Percentiles rank a stretch among this genome's conserved stretches.
phyloP scores from a whole-genome alignment of 1,284 basidiomycete genomes.

The Tausonia pullulans region DNA sequence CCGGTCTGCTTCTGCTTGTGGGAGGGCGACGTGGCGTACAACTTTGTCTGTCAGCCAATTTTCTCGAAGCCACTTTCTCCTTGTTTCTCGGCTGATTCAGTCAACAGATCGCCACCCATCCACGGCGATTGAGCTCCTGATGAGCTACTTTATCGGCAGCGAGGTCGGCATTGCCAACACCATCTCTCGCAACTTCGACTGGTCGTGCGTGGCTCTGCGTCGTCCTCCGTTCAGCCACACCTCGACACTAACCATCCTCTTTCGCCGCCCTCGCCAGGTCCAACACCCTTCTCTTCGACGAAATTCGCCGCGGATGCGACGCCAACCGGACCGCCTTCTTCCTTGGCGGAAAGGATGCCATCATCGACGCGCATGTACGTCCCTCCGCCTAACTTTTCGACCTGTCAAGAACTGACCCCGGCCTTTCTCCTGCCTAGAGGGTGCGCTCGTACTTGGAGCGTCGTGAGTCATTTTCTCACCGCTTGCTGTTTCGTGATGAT shows the following conservation, averaged over 20 bases:
- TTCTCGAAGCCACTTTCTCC: conserved; percentile 1
- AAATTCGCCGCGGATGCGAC: conserved; percentile 63
- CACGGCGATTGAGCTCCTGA: conserved; percentile 61
- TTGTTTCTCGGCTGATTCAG: conserved; percentile 13
- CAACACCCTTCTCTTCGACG: conserved; percentile 80
- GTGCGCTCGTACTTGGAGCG: too few species aligned
- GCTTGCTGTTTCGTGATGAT: too few species aligned
- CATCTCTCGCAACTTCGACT: conserved; percentile 43
- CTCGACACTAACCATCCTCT: background rate
- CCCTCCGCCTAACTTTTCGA: background rate
- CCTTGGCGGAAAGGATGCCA: conserved; percentile 66
- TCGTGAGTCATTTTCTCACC: too few species aligned
- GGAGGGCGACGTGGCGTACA: conserved; percentile 84
- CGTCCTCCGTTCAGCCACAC: background rate
- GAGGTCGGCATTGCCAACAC: conserved; percentile 78
- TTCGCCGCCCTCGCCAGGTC: conserved; percentile 28
- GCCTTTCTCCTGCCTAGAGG: too few species aligned
- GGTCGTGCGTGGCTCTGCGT: conserved; percentile 39
- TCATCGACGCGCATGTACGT: conserved; percentile 58
- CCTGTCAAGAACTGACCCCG: too few species aligned
- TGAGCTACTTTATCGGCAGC: conserved; percentile 73
- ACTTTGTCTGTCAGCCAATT: conserved; percentile 51
- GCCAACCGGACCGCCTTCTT: conserved; percentile 47
- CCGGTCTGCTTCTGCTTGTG: conserved; percentile 71
- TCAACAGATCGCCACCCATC: conserved; percentile 16